Evolutionary conservation across 1,284 basidiomycete genomes (phyloP).

Genomic region (Ustilago curta): DNA sequence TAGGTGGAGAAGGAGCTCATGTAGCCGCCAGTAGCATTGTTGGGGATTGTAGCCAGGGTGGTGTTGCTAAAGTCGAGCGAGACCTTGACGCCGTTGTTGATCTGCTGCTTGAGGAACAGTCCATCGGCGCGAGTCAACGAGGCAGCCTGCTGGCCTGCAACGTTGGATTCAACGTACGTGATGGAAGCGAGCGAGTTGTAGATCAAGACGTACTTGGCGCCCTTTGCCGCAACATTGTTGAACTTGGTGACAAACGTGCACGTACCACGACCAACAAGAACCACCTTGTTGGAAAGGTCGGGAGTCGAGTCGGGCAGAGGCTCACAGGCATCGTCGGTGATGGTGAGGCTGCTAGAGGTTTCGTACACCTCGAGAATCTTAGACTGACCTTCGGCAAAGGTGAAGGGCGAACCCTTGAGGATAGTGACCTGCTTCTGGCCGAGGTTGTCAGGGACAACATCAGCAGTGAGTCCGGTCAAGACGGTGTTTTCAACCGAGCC

Average conservation of each 20-base stretch:
- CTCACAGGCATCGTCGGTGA: slow-evolving; percentile 50
- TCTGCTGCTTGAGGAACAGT: slow-evolving; percentile 70
- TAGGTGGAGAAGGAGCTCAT: slow-evolving; percentile 75
- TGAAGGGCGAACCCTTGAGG: slow-evolving; percentile 51
- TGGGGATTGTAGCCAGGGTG: slow-evolving; percentile 66
- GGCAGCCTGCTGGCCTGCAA: slow-evolving; percentile 48
- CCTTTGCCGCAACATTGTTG: slow-evolving; percentile 63
- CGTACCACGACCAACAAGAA: slow-evolving; percentile 57
- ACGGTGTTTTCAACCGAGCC: slow-evolving; percentile 66
- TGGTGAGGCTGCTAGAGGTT: slow-evolving; percentile 42
- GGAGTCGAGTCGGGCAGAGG: slow-evolving; percentile 55
- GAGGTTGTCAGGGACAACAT: slow-evolving; percentile 38
- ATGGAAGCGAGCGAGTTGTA: slow-evolving; percentile 64
- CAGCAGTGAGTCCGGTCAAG: slow-evolving; percentile 49
- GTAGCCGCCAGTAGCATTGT: slow-evolving; percentile 73
- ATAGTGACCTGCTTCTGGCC: slow-evolving; percentile 34
- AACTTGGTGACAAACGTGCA: slow-evolving; percentile 61
- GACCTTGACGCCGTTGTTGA: slow-evolving; percentile 71
- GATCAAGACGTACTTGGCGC: slow-evolving; percentile 65
- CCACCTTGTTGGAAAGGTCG: slow-evolving; percentile 54
- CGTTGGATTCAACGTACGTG: slow-evolving; percentile 47
- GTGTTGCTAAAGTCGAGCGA: slow-evolving; percentile 74
- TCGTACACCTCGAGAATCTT: slow-evolving; percentile 51
- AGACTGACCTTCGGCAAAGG: slow-evolving; percentile 34
- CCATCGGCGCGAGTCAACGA: slow-evolving; percentile 52